Conservation (phyloP, 2,329 filamentous ascomycete species). For the Pseudogymnoascus sp. region DNA sequence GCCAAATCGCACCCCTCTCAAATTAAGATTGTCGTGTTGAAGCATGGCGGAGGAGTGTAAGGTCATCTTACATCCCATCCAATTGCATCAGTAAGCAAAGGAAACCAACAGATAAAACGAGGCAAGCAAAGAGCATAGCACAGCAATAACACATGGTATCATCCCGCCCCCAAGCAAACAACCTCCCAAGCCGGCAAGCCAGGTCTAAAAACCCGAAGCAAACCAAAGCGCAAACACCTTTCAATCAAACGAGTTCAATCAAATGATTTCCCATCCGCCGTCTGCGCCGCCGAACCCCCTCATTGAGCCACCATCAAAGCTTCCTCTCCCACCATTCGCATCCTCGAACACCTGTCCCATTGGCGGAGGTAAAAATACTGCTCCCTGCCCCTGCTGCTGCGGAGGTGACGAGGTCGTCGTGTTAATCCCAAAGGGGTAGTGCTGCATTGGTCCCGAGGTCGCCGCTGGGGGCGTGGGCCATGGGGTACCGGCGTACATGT, state of each 20-base stretch:
- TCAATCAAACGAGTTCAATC: neutral
- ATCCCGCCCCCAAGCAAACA: neutral
- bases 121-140: neutral
- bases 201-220: neutral
- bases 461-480: neutral
- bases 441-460: neutral
- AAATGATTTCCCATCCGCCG: neutral
- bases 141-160: neutral
- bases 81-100: neutral
- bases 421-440: neutral
- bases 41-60: neutral
- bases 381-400: neutral
- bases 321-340: neutral
- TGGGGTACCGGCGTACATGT: neutral
- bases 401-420: neutral
- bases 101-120: neutral
- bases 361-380: neutral
- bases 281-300: neutral
- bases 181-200: neutral
- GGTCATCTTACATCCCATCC: neutral
- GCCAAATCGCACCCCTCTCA: neutral
- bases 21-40: neutral
- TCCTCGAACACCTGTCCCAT: neutral
- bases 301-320: neutral
- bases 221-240: neutral